Percentiles rank a stretch among this genome's conserved stretches.
Evolutionary conservation across 2,329 filamentous ascomycete species (phyloP).

Genomic region (Pyrenophora graminea): DNA sequence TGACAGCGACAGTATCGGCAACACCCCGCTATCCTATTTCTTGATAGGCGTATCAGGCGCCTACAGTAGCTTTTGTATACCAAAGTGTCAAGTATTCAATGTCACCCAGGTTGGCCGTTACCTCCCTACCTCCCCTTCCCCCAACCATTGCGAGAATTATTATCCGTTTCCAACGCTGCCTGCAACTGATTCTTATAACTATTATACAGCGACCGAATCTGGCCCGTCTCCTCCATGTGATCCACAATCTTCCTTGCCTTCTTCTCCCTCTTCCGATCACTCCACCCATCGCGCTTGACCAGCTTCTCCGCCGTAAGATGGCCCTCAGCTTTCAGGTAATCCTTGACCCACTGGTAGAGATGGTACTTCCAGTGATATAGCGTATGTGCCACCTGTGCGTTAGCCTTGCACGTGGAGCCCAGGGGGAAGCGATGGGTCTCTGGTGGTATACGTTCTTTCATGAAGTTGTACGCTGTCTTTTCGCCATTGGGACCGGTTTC

Average conservation of each 20-base stretch:
- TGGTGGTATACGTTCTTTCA: constrained; percentile 35
- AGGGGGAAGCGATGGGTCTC: constrained; percentile 37
- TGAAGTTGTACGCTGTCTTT: constrained; percentile 30
- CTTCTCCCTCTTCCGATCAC: constrained; percentile 61
- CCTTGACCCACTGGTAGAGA: constrained; percentile 72
- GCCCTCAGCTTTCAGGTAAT: constrained; percentile 62
- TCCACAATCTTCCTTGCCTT: constrained; percentile 68
- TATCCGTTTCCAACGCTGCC: constrained; percentile 37
- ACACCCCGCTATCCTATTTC: no score
- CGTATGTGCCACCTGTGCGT: constrained; percentile 71
- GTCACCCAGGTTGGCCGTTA: no score
- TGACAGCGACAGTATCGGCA: no score
- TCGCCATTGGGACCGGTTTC: constrained; percentile 27
- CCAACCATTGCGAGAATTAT: constrained; percentile 17
- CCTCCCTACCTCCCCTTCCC: constrained; percentile 1
- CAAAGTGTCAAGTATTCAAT: background rate
- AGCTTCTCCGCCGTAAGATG: constrained; percentile 63
- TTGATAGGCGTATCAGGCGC: no score
- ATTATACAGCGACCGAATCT: constrained; percentile 65
- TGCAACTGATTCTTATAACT: constrained; percentile 66
- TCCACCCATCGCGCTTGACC: constrained; percentile 65
- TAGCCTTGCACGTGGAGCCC: constrained; percentile 58
- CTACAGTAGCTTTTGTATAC: background rate
- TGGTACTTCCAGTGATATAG: constrained; percentile 76
- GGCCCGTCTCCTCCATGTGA: constrained; percentile 62